phyloP scores from a whole-genome alignment of 2,329 filamentous ascomycete species.

The Phyllosticta citriasiana region DNA sequence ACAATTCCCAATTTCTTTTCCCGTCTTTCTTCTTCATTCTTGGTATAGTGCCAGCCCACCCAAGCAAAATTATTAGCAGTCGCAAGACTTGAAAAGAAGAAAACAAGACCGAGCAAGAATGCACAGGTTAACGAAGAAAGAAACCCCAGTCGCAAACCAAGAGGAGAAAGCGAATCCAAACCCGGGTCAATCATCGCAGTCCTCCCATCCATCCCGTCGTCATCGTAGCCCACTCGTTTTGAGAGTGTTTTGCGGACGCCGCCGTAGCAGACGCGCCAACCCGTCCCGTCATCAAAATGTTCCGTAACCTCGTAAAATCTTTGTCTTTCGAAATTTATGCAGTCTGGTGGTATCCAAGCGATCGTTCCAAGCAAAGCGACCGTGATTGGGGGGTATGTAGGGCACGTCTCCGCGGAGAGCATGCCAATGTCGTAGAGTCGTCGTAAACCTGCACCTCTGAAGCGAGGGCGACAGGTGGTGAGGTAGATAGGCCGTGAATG shows the following conservation, averaged over 20 bases:
- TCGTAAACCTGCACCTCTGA: background rate
- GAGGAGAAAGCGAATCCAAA: background rate
- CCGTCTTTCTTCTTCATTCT: background rate
- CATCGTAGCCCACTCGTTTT: background rate
- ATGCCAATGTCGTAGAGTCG: background rate
- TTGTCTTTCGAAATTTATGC: background rate
- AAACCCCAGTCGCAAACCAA: background rate
- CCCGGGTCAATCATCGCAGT: background rate
- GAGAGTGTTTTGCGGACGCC: background rate
- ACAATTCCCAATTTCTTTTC: background rate
- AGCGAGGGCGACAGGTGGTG: background rate
- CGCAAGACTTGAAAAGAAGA: background rate
- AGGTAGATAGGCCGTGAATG: background rate
- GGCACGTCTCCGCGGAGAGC: background rate
- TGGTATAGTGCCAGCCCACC: background rate
- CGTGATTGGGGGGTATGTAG: background rate
- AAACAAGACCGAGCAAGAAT: background rate
- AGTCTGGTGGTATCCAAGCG: slow-evolving; percentile 1
- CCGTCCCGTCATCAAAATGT: background rate
- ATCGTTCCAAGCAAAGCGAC: background rate
- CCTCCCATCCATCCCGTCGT: background rate
- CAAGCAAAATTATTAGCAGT: background rate
- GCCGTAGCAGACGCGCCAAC: background rate
- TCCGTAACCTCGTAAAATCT: background rate
- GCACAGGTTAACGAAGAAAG: background rate